phyloP scores from a whole-genome alignment of 78 protist species.

The Thecamonas trahens region DNA sequence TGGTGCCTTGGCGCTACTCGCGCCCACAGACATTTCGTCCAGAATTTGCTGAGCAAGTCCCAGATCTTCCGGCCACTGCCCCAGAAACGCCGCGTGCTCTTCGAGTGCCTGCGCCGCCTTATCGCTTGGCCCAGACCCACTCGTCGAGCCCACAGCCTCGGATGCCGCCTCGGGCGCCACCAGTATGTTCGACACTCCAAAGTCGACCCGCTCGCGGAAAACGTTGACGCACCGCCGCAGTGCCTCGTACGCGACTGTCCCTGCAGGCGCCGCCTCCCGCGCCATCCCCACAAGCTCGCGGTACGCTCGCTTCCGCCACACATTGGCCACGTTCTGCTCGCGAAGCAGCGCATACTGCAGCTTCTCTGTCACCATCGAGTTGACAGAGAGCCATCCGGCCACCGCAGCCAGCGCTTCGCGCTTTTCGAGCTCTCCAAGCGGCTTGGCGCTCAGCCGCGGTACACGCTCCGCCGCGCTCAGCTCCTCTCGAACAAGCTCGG shows the following conservation, averaged over 20 bases:
- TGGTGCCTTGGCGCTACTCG: no score
- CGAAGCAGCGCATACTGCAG: constrained; percentile 21
- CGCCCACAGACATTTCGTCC: no score
- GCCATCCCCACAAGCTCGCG: not conserved
- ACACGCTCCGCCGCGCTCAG: not conserved
- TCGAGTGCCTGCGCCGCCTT: no score
- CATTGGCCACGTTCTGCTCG: constrained; percentile 30
- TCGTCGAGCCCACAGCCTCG: no score
- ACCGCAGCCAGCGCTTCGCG: constrained; percentile 10
- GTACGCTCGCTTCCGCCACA: constrained; percentile 21
- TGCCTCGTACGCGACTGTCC: not conserved
- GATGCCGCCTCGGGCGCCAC: not conserved
- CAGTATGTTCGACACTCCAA: not conserved
- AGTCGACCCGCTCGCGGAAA: constrained; percentile 3
- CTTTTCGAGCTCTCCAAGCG: no score
- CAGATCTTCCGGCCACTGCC: no score
- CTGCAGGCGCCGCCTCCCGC: not conserved
- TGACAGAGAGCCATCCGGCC: constrained; percentile 29
- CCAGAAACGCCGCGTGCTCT: no score
- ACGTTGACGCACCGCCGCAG: not conserved
- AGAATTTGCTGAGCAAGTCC: no score
- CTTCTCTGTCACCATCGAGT: constrained; percentile 16
- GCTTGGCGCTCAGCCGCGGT: no score
- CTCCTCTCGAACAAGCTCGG: not conserved
- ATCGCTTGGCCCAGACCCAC: no score